Conservation (phyloP, 2,329 filamentous ascomycete species). For the Penicillium occitanis region DNA sequence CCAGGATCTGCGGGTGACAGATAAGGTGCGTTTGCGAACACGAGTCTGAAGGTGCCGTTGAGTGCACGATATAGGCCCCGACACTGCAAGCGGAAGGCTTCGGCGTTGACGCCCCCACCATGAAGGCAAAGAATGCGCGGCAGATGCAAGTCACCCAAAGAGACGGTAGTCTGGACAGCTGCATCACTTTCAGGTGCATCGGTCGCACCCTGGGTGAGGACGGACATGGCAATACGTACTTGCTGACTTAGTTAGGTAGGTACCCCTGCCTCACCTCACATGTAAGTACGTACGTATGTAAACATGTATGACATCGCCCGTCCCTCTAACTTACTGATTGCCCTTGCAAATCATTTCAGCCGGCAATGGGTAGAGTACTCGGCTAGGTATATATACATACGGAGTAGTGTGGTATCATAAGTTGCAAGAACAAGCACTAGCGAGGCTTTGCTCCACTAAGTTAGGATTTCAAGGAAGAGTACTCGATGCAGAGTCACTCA, state of each 20-base stretch:
- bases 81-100: conserved; percentile 67
- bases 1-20: conserved; percentile 61
- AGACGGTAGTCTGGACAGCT: background rate
- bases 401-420: background rate
- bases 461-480: background rate
- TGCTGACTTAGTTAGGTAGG: background rate
- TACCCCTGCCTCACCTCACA: background rate
- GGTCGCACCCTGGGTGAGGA: background rate
- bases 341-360: background rate
- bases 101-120: conserved; percentile 71
- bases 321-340: background rate
- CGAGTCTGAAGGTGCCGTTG: conserved; percentile 62
- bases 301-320: background rate
- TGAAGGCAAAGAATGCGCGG: conserved; percentile 79
- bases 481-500: background rate
- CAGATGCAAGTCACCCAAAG: conserved; percentile 18
- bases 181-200: background rate
- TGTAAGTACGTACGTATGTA: background rate
- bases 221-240: background rate
- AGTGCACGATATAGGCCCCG: conserved; percentile 57
- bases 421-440: no score
- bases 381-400: background rate
- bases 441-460: no score
- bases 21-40: conserved; percentile 71
- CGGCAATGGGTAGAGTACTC: background rate